phyloP scores from a whole-genome alignment of 169 alveolate genomes.

The Fabrea salina region DNA sequence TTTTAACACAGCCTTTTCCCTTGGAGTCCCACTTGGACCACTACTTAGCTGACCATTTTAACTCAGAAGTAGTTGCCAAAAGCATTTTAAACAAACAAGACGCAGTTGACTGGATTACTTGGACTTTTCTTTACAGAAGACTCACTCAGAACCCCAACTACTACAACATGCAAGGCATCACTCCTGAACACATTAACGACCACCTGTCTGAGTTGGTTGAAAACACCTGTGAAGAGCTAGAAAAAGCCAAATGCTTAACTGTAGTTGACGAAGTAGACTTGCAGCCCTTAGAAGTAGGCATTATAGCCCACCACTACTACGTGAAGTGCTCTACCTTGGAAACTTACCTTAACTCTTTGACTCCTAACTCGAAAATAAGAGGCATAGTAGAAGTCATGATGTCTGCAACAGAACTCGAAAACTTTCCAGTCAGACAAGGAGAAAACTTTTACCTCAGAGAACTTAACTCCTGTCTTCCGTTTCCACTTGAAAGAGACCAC shows the following conservation, averaged over 20 bases:
- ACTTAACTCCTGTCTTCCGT: conserved; percentile 22
- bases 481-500: conserved; percentile 40
- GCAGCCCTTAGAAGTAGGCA: conserved; percentile 76
- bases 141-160: conserved; percentile 98
- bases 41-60: conserved; percentile 92
- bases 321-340: conserved; percentile 70
- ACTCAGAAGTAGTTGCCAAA: conserved; percentile 96
- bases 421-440: conserved; percentile 39
- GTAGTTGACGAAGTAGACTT: conserved; percentile 59
- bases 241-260: conserved; percentile 91
- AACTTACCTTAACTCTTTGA: conserved; percentile 49
- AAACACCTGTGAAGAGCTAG: conserved; percentile 87
- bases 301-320: conserved; percentile 76
- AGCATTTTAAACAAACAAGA: conserved; percentile 95
- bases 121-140: conserved; percentile 99
- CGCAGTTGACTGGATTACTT: conserved; percentile 99
- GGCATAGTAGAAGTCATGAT: conserved; percentile 54
- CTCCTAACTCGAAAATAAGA: conserved; percentile 42
- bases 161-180: conserved; percentile 93
- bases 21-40: conserved; percentile 96
- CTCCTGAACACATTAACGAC: conserved; percentile 92
- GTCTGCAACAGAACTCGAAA: conserved; percentile 51
- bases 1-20: conserved; percentile 96
- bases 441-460: neutral
- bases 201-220: conserved; percentile 96